phyloP scores from a whole-genome alignment of 768 basidiomycete genomes.

The Neoboletus magnificus region DNA sequence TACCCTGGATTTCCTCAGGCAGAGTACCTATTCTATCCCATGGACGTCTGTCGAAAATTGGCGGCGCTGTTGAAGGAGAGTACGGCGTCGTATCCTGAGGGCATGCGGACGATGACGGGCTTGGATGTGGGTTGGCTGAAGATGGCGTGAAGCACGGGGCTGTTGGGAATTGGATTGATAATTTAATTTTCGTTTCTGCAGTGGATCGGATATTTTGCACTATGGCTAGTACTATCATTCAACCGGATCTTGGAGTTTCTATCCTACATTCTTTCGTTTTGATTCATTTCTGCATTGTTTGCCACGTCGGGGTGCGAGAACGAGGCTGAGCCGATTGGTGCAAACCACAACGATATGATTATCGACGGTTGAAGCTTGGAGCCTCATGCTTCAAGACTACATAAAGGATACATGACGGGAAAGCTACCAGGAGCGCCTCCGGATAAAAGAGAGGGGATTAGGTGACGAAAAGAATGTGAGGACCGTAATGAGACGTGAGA shows the following conservation, averaged over 20 bases:
- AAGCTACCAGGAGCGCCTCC: no score
- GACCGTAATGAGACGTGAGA: no score
- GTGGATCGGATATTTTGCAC: neutral
- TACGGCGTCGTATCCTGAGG: constrained; percentile 70
- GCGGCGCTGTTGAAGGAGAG: constrained; percentile 72
- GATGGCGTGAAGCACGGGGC: constrained; percentile 8
- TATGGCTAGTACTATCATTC: neutral
- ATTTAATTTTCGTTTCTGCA: neutral
- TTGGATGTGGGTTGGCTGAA: constrained; percentile 78
- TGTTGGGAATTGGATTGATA: neutral
- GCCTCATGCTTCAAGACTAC: no score
- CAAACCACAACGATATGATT: no score
- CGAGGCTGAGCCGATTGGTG: no score
- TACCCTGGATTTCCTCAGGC: constrained; percentile 85
- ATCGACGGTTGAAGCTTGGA: no score
- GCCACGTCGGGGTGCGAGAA: no score
- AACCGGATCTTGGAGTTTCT: neutral
- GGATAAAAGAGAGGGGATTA: no score
- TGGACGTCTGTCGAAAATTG: constrained; percentile 69
- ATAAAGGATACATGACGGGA: no score
- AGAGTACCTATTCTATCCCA: constrained; percentile 84
- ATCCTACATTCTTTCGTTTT: neutral
- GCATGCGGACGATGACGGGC: constrained; percentile 74
- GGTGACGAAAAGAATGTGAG: no score
- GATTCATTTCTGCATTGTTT: neutral